These are phyloP conservation scores for Candida lessepsii DNA, from an alignment of 805 yeast species.

Conservation along the genomic window DNA sequence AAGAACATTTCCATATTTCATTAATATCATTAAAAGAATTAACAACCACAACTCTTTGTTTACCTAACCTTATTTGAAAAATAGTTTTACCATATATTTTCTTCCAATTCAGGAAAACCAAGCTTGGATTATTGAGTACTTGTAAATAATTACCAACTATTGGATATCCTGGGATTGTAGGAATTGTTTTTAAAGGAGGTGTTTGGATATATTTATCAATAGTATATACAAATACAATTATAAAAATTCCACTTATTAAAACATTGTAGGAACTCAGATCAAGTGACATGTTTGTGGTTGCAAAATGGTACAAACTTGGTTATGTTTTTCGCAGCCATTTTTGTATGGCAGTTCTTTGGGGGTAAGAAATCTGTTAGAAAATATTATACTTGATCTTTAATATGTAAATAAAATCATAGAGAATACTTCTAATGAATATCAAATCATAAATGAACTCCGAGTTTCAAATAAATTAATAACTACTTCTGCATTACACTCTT, in stretches of 20 bases:
- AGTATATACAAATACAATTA: not conserved
- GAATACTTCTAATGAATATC: no score
- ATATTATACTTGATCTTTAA: no score
- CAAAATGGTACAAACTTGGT: slow-evolving; percentile 1
- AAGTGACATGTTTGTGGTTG: slow-evolving; percentile 3
- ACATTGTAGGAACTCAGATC: not conserved
- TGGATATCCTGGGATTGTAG: slow-evolving; percentile 48
- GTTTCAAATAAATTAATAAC: no score
- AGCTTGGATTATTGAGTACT: slow-evolving; percentile 49
- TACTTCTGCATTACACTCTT: no score
- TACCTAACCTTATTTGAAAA: slow-evolving; percentile 65
- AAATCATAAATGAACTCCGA: no score
- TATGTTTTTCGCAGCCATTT: slow-evolving; percentile 1
- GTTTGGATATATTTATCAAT: not conserved
- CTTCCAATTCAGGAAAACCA: slow-evolving; percentile 46
- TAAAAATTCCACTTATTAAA: not conserved
- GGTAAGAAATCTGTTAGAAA: no score
- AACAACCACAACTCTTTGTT: slow-evolving; percentile 57
- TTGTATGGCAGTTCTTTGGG: no score
- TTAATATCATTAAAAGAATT: slow-evolving; percentile 57
- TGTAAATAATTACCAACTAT: slow-evolving; percentile 51
- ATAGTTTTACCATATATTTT: slow-evolving; percentile 40
- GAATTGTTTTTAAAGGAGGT: slow-evolving; percentile 19
- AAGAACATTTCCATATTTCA: slow-evolving; percentile 48
- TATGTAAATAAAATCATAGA: no score